Conservation (phyloP, 2,329 filamentous ascomycete genomes). For the Cordyceps cicadae region DNA sequence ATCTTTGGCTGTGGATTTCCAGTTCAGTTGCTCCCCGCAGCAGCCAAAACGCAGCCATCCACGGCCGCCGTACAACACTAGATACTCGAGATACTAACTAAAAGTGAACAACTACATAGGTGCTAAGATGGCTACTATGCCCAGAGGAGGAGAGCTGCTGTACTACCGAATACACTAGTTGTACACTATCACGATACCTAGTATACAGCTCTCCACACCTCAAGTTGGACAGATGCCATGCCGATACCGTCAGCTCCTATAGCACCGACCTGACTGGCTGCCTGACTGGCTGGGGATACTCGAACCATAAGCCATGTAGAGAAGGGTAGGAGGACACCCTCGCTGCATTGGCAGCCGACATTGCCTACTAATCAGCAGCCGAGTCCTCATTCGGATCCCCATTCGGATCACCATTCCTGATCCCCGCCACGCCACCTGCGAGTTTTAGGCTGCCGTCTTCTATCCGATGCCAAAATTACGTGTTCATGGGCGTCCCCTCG, state of each 20-base stretch:
- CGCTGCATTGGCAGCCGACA: background rate
- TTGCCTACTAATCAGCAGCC: background rate
- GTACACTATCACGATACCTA: too few relatives aligned
- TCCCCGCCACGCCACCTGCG: background rate
- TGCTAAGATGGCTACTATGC: background rate
- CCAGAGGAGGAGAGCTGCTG: background rate
- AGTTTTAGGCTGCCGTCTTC: background rate
- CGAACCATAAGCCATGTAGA: too few relatives aligned
- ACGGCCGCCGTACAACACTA: too few relatives aligned
- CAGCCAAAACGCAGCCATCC: too few relatives aligned
- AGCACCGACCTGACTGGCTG: background rate
- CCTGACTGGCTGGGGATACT: too few relatives aligned
- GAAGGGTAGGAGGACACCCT: too few relatives aligned
- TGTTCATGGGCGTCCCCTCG: too few relatives aligned
- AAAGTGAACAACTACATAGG: too few relatives aligned
- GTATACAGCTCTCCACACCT: background rate
- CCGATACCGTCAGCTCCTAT: constrained; percentile 3
- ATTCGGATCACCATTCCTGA: too few relatives aligned
- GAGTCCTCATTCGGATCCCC: too few relatives aligned
- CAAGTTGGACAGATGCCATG: background rate
- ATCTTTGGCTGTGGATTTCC: background rate
- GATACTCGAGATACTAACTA: too few relatives aligned
- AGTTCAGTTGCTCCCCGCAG: background rate
- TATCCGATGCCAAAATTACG: background rate
- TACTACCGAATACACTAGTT: too few relatives aligned